phyloP scores from a whole-genome alignment of 495 filamentous ascomycete species.

The Tuber umbilicatum region DNA sequence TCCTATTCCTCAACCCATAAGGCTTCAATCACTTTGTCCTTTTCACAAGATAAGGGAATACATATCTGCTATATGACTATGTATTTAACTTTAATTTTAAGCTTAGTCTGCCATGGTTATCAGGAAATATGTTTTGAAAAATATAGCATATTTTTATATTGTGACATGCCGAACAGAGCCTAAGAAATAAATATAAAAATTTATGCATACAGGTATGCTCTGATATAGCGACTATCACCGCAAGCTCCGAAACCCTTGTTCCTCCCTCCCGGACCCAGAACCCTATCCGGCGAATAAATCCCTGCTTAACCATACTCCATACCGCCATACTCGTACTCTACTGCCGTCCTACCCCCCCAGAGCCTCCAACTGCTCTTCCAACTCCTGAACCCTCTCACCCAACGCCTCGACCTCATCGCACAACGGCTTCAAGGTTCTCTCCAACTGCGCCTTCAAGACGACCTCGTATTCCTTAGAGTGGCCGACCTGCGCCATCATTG shows the following conservation, averaged over 20 bases:
- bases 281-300: background rate
- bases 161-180: background rate
- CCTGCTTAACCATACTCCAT: background rate
- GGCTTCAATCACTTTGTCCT: too few relatives aligned
- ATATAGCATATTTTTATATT: too few relatives aligned
- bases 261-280: too few relatives aligned
- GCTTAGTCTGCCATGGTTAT: too few relatives aligned
- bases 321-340: too few relatives aligned
- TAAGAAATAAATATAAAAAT: background rate
- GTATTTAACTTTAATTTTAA: too few relatives aligned
- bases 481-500: background rate
- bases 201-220: background rate
- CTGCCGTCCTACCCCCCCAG: background rate
- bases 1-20: too few relatives aligned
- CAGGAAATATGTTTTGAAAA: too few relatives aligned
- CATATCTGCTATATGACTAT: too few relatives aligned
- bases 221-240: background rate
- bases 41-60: too few relatives aligned
- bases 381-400: background rate
- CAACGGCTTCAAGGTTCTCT: background rate
- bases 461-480: background rate
- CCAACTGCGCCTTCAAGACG: background rate
- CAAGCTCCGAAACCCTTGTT: background rate
- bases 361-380: background rate
- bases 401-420: background rate